Conservation (phyloP, 257 asterid species). For the Fraxinus americana region DNA sequence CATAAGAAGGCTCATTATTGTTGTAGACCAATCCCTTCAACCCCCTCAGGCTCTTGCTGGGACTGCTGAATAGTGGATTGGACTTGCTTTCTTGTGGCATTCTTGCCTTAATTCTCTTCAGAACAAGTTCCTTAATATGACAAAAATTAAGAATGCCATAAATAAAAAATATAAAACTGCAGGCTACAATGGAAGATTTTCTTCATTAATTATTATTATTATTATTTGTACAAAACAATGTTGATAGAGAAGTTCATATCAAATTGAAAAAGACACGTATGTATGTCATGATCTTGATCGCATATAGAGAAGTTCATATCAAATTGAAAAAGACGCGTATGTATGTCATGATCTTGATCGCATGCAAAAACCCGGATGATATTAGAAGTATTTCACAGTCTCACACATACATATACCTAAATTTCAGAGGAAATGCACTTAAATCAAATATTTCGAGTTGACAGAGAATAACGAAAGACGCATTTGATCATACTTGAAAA, state of each 20-base stretch:
- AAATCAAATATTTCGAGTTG: not conserved
- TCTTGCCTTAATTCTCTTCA: conserved; percentile 12
- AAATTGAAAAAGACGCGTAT: not conserved
- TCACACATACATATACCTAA: not conserved
- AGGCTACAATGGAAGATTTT: conserved; percentile 13
- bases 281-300: not conserved
- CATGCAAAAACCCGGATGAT: not conserved
- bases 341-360: not conserved
- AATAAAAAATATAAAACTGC: conserved; percentile 4
- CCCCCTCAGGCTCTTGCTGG: conserved; percentile 72
- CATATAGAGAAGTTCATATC: not conserved
- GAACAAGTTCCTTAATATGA: not conserved
- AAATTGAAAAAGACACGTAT: not conserved
- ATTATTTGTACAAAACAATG: conserved; percentile 37
- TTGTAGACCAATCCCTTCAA: conserved; percentile 50
- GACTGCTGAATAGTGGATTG: conserved; percentile 48
- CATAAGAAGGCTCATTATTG: conserved; percentile 35
- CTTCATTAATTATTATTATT: conserved; percentile 2
- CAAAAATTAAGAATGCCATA: not conserved
- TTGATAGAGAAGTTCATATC: not conserved
- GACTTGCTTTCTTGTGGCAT: conserved; percentile 70
- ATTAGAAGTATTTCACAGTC: not conserved
- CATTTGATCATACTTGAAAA: not conserved
- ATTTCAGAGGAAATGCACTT: not conserved
- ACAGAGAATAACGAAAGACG: not conserved